These are phyloP conservation scores for Candida hungchunana DNA, from an alignment of 805 yeast genomes.

Conservation along the genomic window DNA sequence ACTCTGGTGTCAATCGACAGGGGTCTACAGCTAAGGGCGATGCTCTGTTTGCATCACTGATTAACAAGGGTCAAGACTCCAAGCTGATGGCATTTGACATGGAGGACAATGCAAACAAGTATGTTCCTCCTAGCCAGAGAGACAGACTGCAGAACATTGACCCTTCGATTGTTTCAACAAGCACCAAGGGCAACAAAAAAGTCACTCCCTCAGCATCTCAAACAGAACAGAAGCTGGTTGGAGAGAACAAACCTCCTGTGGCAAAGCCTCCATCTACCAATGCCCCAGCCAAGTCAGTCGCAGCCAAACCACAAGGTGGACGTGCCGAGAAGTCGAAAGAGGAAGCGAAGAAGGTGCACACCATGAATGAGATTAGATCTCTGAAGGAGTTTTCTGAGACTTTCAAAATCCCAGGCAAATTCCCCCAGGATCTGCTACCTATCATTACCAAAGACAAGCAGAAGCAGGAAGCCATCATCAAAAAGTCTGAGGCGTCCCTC, in stretches of 20 bases:
- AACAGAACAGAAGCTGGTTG: no score
- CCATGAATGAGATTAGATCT: constrained; percentile 63
- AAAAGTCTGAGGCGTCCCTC: constrained; percentile 18
- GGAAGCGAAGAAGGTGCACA: constrained; percentile 35
- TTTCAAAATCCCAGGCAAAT: constrained; percentile 64
- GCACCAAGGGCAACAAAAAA: constrained; percentile 19
- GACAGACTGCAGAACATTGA: constrained; percentile 44
- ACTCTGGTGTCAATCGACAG: constrained; percentile 68
- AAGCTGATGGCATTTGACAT: constrained; percentile 45
- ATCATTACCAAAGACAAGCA: constrained; percentile 61
- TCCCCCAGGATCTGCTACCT: constrained; percentile 53
- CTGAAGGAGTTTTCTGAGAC: constrained; percentile 76
- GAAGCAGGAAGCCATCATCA: constrained; percentile 59
- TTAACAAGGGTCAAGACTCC: constrained; percentile 20
- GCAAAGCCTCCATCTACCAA: constrained; percentile 6
- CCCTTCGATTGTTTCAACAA: constrained; percentile 61
- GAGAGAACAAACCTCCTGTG: neutral
- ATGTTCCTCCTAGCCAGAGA: constrained; percentile 55
- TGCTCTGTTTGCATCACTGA: constrained; percentile 26
- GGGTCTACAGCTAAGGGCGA: constrained; percentile 17
- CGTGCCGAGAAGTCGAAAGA: constrained; percentile 10
- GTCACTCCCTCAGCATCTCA: neutral
- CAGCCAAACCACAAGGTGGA: constrained; percentile 15
- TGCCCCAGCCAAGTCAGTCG: constrained; percentile 25
- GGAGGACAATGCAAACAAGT: constrained; percentile 26